phyloP scores from a whole-genome alignment of 169 alveolate species.

The Perkinsus marinus region DNA sequence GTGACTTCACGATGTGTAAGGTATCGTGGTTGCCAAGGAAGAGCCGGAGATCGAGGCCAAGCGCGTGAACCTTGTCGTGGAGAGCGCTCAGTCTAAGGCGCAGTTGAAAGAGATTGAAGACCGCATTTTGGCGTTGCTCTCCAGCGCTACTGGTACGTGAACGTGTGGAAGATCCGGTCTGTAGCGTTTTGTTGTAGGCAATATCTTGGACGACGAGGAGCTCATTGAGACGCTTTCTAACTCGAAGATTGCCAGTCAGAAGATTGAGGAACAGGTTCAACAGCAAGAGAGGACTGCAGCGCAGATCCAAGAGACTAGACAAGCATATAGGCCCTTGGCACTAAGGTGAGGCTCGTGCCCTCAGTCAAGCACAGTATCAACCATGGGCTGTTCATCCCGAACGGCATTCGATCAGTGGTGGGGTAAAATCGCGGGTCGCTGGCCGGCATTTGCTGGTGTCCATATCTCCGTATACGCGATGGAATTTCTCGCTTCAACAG shows the following conservation, averaged over 20 bases:
- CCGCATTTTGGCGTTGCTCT: slow-evolving; percentile 62
- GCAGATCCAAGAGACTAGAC: slow-evolving; percentile 74
- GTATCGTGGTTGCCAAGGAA: slow-evolving; percentile 68
- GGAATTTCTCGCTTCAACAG: too few relatives aligned
- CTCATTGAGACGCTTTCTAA: slow-evolving; percentile 77
- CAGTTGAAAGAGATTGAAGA: slow-evolving; percentile 68
- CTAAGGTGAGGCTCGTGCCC: slow-evolving; percentile 74
- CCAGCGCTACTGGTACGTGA: slow-evolving; percentile 44
- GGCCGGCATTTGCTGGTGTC: too few relatives aligned
- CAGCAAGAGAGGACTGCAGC: slow-evolving; percentile 55
- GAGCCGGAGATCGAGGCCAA: slow-evolving; percentile 76
- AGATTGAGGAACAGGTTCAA: slow-evolving; percentile 71
- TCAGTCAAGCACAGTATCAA: slow-evolving; percentile 68
- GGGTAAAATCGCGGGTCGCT: too few relatives aligned
- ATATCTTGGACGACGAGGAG: slow-evolving; percentile 80
- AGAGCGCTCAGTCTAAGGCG: slow-evolving; percentile 65
- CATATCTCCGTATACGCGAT: too few relatives aligned
- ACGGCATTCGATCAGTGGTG: too few relatives aligned
- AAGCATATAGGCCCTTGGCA: slow-evolving; percentile 79
- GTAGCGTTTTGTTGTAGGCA: slow-evolving; percentile 39
- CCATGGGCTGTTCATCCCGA: too few relatives aligned
- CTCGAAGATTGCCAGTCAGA: slow-evolving; percentile 77
- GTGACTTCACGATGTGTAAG: neutral
- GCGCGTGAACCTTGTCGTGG: slow-evolving; percentile 59
- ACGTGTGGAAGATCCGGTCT: slow-evolving; percentile 6